Evolutionary conservation across 805 yeast genomes (phyloP).

Genomic region (Kuraishia borneana): DNA sequence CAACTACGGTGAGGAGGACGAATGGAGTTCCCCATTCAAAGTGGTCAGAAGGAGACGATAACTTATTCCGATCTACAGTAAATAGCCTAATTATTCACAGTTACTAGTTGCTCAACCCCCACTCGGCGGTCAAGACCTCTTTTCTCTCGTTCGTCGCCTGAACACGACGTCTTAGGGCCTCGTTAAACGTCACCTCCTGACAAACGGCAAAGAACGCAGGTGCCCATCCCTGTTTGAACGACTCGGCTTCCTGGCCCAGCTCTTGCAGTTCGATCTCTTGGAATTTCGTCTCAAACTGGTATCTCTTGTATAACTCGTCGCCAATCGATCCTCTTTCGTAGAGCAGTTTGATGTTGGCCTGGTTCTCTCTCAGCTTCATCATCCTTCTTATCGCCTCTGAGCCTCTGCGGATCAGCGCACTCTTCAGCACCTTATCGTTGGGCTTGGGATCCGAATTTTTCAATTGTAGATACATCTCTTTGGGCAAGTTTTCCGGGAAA

Average conservation of each 20-base stretch:
- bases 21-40: constrained; percentile 40
- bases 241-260: constrained; percentile 64
- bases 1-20: constrained; percentile 25
- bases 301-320: constrained; percentile 77
- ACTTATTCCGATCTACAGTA: not conserved
- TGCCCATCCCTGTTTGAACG: constrained; percentile 70
- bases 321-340: constrained; percentile 88
- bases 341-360: constrained; percentile 54
- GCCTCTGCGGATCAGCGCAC: constrained; percentile 60
- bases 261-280: constrained; percentile 76
- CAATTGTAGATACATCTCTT: constrained; percentile 51
- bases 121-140: constrained; percentile 16
- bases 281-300: constrained; percentile 62
- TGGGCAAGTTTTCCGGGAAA: constrained; percentile 57
- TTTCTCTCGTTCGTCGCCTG: constrained; percentile 33
- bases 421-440: constrained; percentile 68
- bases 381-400: constrained; percentile 82
- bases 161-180: constrained; percentile 75
- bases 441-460: constrained; percentile 44
- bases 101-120: constrained; percentile 13
- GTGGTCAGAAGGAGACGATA: constrained; percentile 28
- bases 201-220: constrained; percentile 64
- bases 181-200: constrained; percentile 86
- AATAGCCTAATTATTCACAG: not conserved
- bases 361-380: constrained; percentile 69